Conservation (phyloP, 257 asterid species). For the Solanum arcanum region DNA sequence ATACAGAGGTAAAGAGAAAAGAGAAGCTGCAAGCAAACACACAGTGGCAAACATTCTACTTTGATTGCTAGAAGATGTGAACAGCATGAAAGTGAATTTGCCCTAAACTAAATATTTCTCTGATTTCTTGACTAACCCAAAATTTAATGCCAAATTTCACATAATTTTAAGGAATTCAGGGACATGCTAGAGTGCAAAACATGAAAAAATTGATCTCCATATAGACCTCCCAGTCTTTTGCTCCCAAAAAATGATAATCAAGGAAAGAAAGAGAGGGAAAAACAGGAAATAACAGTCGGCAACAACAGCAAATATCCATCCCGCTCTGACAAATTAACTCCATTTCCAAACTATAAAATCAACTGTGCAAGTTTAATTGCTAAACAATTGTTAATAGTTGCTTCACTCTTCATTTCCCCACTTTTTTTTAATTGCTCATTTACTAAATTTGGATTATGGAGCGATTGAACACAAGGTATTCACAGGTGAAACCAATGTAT, state of each 20-base stretch:
- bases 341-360: background rate
- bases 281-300: background rate
- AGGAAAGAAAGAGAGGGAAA: background rate
- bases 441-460: background rate
- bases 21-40: background rate
- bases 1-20: background rate
- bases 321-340: background rate
- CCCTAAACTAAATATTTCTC: background rate
- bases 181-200: background rate
- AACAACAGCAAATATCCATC: background rate
- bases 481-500: background rate
- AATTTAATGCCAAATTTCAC: background rate
- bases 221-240: background rate
- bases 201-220: background rate
- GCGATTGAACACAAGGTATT: background rate
- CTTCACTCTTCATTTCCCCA: background rate
- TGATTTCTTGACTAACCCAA: background rate
- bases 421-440: background rate
- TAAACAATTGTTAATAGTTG: background rate
- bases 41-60: background rate
- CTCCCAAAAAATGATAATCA: background rate
- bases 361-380: background rate
- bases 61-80: background rate
- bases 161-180: background rate
- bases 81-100: background rate